Evolutionary conservation across 257 asterid species (phyloP).

Genomic region (Paulownia fortunei): DNA sequence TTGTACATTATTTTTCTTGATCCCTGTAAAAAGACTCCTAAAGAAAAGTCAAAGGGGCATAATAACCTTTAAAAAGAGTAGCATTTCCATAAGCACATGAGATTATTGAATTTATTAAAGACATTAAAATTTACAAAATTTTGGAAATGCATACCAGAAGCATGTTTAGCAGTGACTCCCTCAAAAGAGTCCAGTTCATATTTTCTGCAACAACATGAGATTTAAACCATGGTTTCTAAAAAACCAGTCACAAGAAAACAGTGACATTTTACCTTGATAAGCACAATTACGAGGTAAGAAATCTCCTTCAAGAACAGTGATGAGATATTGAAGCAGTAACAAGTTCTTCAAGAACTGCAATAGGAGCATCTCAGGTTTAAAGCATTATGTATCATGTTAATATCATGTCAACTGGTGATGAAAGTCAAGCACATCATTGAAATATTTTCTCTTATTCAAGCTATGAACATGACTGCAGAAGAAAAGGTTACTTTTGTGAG

Average conservation of each 20-base stretch:
- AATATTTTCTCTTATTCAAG: conserved; percentile 11
- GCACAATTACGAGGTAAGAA: conserved; percentile 61
- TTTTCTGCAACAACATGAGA: conserved; percentile 57
- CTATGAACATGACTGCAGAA: background rate
- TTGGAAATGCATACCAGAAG: conserved; percentile 69
- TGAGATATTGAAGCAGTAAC: conserved; percentile 84
- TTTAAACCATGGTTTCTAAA: conserved; percentile 7
- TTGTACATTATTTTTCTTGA: conserved; percentile 79
- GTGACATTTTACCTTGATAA: conserved; percentile 57
- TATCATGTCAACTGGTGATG: conserved; percentile 5
- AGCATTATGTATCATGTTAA: conserved; percentile 1
- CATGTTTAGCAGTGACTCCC: conserved; percentile 74
- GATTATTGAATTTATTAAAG: background rate
- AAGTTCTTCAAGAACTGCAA: conserved; percentile 77
- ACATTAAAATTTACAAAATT: background rate
- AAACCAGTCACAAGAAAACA: background rate
- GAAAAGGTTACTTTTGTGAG: background rate
- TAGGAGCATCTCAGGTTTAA: conserved; percentile 21
- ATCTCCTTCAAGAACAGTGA: conserved; percentile 77
- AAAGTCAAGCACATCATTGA: background rate
- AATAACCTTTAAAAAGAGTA: conserved; percentile 15
- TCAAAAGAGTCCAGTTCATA: conserved; percentile 67
- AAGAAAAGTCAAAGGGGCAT: conserved; percentile 28
- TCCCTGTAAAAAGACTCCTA: conserved; percentile 58
- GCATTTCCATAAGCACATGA: background rate